These are phyloP conservation scores for Puccinia hordei DNA, from an alignment of 1,284 basidiomycete species.

Conservation along the genomic window DNA sequence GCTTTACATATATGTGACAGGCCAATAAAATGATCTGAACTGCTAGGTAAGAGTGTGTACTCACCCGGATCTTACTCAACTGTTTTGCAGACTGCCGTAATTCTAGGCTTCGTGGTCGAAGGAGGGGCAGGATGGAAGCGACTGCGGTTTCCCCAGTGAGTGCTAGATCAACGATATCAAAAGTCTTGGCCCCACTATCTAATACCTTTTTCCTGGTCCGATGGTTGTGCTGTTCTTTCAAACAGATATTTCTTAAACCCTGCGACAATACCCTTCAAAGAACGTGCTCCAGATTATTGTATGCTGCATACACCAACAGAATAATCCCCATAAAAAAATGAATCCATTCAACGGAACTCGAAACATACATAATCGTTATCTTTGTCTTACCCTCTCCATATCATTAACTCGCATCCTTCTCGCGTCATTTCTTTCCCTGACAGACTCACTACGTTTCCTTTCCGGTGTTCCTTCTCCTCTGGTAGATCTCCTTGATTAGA, in stretches of 20 bases:
- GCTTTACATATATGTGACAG: neutral
- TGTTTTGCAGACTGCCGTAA: conserved; percentile 17
- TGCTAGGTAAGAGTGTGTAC: neutral
- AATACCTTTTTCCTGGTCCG: neutral
- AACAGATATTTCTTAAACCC: conserved; percentile 43
- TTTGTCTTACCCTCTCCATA: too few species aligned
- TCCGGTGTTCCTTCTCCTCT: too few species aligned
- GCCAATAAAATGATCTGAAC: neutral
- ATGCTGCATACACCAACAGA: conserved; percentile 14
- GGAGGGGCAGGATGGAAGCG: conserved; percentile 49
- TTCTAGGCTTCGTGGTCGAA: conserved; percentile 45
- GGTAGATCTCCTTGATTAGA: too few species aligned
- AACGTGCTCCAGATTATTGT: conserved; percentile 41
- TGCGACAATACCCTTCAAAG: conserved; percentile 1
- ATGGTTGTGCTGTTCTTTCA: neutral
- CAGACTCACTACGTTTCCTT: too few species aligned
- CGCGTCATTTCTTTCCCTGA: too few species aligned
- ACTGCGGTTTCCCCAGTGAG: conserved; percentile 42
- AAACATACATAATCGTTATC: too few species aligned
- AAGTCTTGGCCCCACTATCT: neutral
- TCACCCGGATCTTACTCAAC: neutral
- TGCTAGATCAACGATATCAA: neutral
- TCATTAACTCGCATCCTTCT: too few species aligned
- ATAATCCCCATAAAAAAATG: neutral
- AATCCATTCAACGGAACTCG: too few species aligned